Percentiles rank a stretch among this genome's conserved stretches.
These are phyloP conservation scores for Paramecium sonneborni DNA, from an alignment of 73 alveolate genomes.

Conservation along the genomic window DNA sequence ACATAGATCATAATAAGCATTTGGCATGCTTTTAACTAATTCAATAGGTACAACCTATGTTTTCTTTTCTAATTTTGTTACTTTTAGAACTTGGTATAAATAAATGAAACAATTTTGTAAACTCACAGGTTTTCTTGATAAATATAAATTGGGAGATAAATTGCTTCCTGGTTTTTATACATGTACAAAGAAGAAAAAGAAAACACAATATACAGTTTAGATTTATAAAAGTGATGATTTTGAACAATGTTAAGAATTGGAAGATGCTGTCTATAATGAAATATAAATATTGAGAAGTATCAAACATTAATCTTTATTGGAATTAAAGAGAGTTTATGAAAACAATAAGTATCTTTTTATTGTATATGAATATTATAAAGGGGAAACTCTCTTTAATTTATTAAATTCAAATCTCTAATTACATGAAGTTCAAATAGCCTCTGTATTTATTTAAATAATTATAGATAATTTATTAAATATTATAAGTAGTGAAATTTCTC, in stretches of 20 bases:
- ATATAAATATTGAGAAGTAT: conserved; percentile 26
- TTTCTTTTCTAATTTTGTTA: not conserved
- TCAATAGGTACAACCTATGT: conserved; percentile 18
- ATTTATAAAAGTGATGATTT: conserved; percentile 40
- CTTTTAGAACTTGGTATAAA: conserved; percentile 49
- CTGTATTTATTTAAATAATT: not conserved
- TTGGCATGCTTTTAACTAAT: conserved; percentile 3
- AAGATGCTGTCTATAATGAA: conserved; percentile 55
- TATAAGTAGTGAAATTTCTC: not conserved
- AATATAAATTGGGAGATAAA: conserved; percentile 38
- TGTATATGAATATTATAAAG: conserved; percentile 41
- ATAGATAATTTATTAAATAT: conserved; percentile 20
- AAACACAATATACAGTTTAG: conserved; percentile 33
- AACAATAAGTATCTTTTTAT: conserved; percentile 36
- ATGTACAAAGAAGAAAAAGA: conserved; percentile 43
- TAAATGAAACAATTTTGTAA: conserved; percentile 28
- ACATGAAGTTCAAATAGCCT: conserved; percentile 50
- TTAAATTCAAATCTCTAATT: conserved; percentile 21
- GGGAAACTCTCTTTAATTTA: conserved; percentile 4
- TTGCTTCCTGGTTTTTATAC: conserved; percentile 24
- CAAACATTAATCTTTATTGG: not conserved
- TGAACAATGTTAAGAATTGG: conserved; percentile 45
- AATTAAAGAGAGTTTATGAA: conserved; percentile 42
- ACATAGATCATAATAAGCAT: conserved; percentile 16
- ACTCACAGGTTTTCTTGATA: conserved; percentile 33